Conservation (phyloP, 83 land plant species). For the Picea engelmannii region DNA sequence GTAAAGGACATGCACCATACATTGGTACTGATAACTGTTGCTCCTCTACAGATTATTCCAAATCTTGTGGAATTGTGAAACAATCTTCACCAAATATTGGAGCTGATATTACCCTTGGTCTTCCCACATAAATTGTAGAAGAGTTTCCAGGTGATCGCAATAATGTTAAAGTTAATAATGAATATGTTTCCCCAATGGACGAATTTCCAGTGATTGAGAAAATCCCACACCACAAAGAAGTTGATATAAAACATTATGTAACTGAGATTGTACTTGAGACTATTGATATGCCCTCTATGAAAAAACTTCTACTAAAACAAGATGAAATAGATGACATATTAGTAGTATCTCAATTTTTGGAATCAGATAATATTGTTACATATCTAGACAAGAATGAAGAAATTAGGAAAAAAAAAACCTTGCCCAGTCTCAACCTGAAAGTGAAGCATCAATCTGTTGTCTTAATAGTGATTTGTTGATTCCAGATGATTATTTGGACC, state of each 20-base stretch:
- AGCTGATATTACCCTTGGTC: constrained; percentile 16
- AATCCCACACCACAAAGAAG: neutral
- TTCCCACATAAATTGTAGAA: neutral
- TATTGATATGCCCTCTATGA: neutral
- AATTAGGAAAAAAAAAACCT: neutral
- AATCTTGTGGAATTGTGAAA: no score
- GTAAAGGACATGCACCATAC: no score
- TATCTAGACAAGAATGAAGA: neutral
- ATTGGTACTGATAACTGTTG: no score
- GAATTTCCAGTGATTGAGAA: neutral
- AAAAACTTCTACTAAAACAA: neutral
- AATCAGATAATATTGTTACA: neutral
- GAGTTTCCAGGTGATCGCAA: neutral
- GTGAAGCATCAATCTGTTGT: neutral
- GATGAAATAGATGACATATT: neutral
- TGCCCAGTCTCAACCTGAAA: neutral
- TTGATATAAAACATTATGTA: neutral
- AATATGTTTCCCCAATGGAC: neutral
- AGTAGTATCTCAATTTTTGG: neutral
- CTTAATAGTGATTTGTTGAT: neutral
- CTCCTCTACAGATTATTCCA: no score
- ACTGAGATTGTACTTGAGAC: neutral
- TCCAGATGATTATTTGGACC: neutral
- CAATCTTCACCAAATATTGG: no score
- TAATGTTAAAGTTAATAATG: neutral